Evolutionary conservation across 495 filamentous ascomycete species (phyloP).

Genomic region (Corynascus novoguineensis): DNA sequence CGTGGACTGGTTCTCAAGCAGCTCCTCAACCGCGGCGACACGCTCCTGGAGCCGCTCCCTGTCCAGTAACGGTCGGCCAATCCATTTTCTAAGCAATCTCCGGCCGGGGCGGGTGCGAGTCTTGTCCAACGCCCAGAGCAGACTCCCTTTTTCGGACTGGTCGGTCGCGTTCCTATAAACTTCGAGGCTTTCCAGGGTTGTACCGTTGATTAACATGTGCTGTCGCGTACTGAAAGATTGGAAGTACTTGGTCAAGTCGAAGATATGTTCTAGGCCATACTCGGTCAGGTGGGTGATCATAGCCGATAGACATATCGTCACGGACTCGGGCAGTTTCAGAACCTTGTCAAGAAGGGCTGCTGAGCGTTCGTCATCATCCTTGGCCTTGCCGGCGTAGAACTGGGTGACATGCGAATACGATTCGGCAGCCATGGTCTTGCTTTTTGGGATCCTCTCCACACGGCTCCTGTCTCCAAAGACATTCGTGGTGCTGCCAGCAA

Average conservation of each 20-base stretch:
- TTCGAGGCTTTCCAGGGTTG: slow-evolving; percentile 88
- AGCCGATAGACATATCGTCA: slow-evolving; percentile 87
- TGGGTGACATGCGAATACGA: slow-evolving; percentile 83
- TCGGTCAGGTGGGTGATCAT: slow-evolving; percentile 95
- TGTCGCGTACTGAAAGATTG: slow-evolving; percentile 91
- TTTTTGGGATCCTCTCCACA: slow-evolving; percentile 69
- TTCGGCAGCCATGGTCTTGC: slow-evolving; percentile 78
- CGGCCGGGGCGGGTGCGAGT: slow-evolving; percentile 88
- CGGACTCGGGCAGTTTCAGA: slow-evolving; percentile 73
- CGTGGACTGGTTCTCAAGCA: slow-evolving; percentile 62
- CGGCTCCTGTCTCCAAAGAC: slow-evolving; percentile 89
- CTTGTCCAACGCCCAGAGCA: slow-evolving; percentile 94
- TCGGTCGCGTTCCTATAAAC: slow-evolving; percentile 96
- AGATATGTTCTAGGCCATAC: slow-evolving; percentile 93
- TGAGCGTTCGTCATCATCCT: slow-evolving; percentile 46
- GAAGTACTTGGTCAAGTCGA: slow-evolving; percentile 96
- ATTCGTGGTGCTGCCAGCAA: slow-evolving; percentile 79
- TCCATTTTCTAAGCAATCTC: slow-evolving; percentile 86
- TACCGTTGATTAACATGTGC: slow-evolving; percentile 95
- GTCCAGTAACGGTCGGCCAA: slow-evolving; percentile 84
- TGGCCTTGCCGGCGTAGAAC: slow-evolving; percentile 90
- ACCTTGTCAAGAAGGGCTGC: slow-evolving; percentile 75
- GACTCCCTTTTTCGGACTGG: slow-evolving; percentile 74
- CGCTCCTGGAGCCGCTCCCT: slow-evolving; percentile 71
- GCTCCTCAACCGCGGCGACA: slow-evolving; percentile 83